phyloP scores from a whole-genome alignment of 2,329 filamentous ascomycete genomes.

The Fusarium transvaalense region DNA sequence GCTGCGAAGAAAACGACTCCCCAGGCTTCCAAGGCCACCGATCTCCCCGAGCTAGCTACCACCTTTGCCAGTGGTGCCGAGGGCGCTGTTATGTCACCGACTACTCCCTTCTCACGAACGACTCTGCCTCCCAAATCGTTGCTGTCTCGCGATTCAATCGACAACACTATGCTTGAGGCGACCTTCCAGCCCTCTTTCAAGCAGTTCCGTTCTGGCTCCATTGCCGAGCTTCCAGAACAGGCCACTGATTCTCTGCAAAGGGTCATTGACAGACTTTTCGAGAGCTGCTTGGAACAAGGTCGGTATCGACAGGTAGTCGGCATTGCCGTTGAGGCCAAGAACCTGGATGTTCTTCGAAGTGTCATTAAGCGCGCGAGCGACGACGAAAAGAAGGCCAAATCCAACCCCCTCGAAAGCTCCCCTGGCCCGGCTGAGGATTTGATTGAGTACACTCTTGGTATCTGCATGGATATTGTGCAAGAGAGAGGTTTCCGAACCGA shows the following conservation, averaged over 20 bases:
- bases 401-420: conserved; percentile 62
- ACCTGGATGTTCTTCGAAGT: conserved; percentile 85
- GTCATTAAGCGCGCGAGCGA: conserved; percentile 91
- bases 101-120: conserved; percentile 94
- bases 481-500: conserved; percentile 86
- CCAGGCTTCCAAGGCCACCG: conserved; percentile 58
- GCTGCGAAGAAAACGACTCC: conserved; percentile 64
- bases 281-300: conserved; percentile 86
- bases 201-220: conserved; percentile 66
- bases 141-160: conserved; percentile 82
- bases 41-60: conserved; percentile 79
- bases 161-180: conserved; percentile 72
- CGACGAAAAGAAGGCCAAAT: conserved; percentile 79
- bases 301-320: conserved; percentile 96
- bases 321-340: conserved; percentile 94
- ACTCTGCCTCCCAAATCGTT: conserved; percentile 94
- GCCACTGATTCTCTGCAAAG: conserved; percentile 83
- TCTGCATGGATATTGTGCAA: conserved; percentile 98
- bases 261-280: conserved; percentile 90
- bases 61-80: conserved; percentile 80
- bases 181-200: conserved; percentile 67
- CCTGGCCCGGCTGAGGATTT: conserved; percentile 83
- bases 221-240: conserved; percentile 75
- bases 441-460: conserved; percentile 95
- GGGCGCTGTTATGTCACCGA: conserved; percentile 84